These are phyloP conservation scores for Tieghemiomyces parasiticus DNA, from an alignment of 192 early-diverging fungal species.

Conservation along the genomic window DNA sequence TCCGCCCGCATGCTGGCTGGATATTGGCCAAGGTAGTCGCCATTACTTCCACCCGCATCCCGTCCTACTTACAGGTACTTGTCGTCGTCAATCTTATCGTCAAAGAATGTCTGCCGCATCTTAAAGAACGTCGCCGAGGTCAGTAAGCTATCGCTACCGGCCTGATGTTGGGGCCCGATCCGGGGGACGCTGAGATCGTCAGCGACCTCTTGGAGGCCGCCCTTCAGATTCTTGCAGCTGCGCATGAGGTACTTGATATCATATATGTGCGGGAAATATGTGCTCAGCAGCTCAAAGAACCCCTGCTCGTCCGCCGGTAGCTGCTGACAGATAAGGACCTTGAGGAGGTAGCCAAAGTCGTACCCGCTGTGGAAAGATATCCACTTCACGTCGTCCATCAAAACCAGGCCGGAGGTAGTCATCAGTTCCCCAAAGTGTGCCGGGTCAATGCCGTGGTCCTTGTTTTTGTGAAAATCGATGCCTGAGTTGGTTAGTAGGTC, in stretches of 20 bases:
- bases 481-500: constrained; percentile 93
- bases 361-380: constrained; percentile 98
- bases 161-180: constrained; percentile 97
- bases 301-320: constrained; percentile 88
- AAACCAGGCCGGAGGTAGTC: constrained; percentile 91
- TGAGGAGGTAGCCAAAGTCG: constrained; percentile 97
- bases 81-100: constrained; percentile 85
- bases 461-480: constrained; percentile 94
- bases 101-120: constrained; percentile 93
- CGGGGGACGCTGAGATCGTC: constrained; percentile 86
- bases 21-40: not conserved
- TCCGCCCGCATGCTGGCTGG: too few relatives aligned
- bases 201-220: constrained; percentile 95
- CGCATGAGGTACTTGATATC: constrained; percentile 99
- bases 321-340: constrained; percentile 79
- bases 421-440: constrained; percentile 93
- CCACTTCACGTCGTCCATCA: constrained; percentile 92
- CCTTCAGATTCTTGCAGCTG: constrained; percentile 88
- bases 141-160: constrained; percentile 90
- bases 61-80: constrained; percentile 57
- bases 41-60: not conserved
- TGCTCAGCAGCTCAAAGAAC: constrained; percentile 82
- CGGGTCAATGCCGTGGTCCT: constrained; percentile 90
- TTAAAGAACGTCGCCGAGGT: constrained; percentile 98
- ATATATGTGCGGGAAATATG: constrained; percentile 97